phyloP scores from a whole-genome alignment of 2,329 filamentous ascomycete genomes.

The Parafenestella ontariensis region DNA sequence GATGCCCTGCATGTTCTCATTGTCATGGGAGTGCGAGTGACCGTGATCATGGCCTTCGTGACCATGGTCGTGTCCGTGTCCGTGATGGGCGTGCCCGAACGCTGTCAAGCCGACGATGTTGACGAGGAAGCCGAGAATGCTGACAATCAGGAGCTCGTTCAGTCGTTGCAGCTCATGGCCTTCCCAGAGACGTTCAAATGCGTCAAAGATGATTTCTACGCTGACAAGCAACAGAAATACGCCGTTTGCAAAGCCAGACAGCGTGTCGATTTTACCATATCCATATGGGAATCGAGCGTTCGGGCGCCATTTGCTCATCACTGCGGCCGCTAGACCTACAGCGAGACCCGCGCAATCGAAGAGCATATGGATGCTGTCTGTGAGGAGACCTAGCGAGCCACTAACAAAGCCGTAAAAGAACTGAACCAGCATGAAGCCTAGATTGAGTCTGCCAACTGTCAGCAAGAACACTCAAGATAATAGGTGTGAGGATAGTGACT shows the following conservation, averaged over 20 bases:
- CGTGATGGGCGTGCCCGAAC: slow-evolving; percentile 68
- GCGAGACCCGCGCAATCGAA: slow-evolving; percentile 94
- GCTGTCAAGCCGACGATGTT: slow-evolving; percentile 92
- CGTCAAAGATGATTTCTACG: slow-evolving; percentile 94
- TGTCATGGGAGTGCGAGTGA: slow-evolving; percentile 69
- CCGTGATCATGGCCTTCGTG: slow-evolving; percentile 39
- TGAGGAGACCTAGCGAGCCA: slow-evolving; percentile 91
- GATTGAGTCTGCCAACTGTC: slow-evolving; percentile 73
- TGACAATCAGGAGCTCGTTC: slow-evolving; percentile 87
- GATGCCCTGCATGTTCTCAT: slow-evolving; percentile 98
- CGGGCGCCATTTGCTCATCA: slow-evolving; percentile 96
- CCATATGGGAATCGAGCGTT: slow-evolving; percentile 91
- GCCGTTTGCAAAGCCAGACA: slow-evolving; percentile 96
- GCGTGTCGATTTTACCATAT: slow-evolving; percentile 93
- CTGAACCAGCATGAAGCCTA: slow-evolving; percentile 93
- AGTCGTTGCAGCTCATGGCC: slow-evolving; percentile 84
- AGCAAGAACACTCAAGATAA: not conserved
- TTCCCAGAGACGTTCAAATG: slow-evolving; percentile 83
- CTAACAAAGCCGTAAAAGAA: slow-evolving; percentile 93
- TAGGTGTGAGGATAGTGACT: slow-evolving; percentile 37
- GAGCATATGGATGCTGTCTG: slow-evolving; percentile 99
- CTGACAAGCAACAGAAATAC: slow-evolving; percentile 95
- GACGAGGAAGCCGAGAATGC: slow-evolving; percentile 82
- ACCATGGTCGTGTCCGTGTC: slow-evolving; percentile 60
- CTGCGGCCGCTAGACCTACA: slow-evolving; percentile 87